Evolutionary conservation across 345 rosid species (phyloP).

Genomic region (Pistacia integerrima): DNA sequence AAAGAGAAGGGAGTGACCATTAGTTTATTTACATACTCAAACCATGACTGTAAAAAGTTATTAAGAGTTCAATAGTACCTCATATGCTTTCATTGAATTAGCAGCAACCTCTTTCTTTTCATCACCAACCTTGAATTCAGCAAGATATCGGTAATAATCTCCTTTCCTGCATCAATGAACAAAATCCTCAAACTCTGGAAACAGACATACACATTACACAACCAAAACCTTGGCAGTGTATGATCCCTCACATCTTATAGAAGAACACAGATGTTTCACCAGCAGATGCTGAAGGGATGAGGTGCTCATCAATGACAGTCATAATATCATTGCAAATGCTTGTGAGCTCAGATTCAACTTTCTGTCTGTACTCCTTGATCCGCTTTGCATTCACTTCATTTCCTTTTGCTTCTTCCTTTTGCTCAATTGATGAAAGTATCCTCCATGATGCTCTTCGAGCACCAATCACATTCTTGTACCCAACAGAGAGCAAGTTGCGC

Average conservation of each 20-base stretch:
- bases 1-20: background rate
- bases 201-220: background rate
- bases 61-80: slow-evolving; percentile 29
- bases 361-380: slow-evolving; percentile 39
- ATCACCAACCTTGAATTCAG: slow-evolving; percentile 49
- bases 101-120: slow-evolving; percentile 52
- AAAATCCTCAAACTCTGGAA: background rate
- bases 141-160: slow-evolving; percentile 60
- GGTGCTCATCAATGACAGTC: slow-evolving; percentile 40
- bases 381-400: slow-evolving; percentile 35
- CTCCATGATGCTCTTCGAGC: slow-evolving; percentile 47
- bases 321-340: slow-evolving; percentile 42
- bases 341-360: slow-evolving; percentile 39
- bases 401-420: slow-evolving; percentile 40
- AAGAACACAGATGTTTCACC: slow-evolving; percentile 41
- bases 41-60: background rate
- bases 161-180: slow-evolving; percentile 47
- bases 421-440: slow-evolving; percentile 42
- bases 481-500: slow-evolving; percentile 42
- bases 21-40: background rate
- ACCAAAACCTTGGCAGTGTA: background rate
- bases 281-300: slow-evolving; percentile 36
- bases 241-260: slow-evolving; percentile 36
- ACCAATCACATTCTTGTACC: slow-evolving; percentile 41
- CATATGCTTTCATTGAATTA: slow-evolving; percentile 51